phyloP scores from a whole-genome alignment of 257 asterid species.

The Capsicum baccatum region DNA sequence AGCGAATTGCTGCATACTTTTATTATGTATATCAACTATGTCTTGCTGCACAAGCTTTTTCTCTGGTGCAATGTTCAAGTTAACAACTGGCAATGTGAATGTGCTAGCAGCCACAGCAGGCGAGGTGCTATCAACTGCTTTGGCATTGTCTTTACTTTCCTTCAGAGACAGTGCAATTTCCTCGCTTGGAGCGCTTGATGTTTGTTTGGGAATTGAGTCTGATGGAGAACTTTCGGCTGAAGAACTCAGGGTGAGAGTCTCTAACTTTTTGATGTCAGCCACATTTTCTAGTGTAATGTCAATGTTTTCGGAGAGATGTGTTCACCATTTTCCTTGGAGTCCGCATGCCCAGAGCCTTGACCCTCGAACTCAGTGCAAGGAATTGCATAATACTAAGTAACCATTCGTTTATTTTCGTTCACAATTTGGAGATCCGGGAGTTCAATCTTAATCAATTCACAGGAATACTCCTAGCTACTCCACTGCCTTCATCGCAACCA shows the following conservation, averaged over 20 bases:
- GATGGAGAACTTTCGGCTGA: slow-evolving; percentile 57
- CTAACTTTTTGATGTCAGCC: slow-evolving; percentile 42
- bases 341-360: slow-evolving; percentile 58
- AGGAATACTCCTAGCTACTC: slow-evolving; percentile 38
- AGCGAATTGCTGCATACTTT: slow-evolving; percentile 96
- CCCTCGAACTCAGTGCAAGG: slow-evolving; percentile 60
- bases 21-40: slow-evolving; percentile 92
- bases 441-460: slow-evolving; percentile 75
- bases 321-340: slow-evolving; percentile 60
- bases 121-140: slow-evolving; percentile 50
- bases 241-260: slow-evolving; percentile 61
- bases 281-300: slow-evolving; percentile 42
- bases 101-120: slow-evolving; percentile 38
- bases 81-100: slow-evolving; percentile 51
- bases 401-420: slow-evolving; percentile 85
- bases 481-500: slow-evolving; percentile 37
- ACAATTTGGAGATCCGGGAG: slow-evolving; percentile 85
- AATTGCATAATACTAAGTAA: slow-evolving; percentile 75
- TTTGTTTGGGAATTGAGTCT: slow-evolving; percentile 29
- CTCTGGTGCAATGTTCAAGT: slow-evolving; percentile 64
- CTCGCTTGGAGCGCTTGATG: slow-evolving; percentile 44
- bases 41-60: slow-evolving; percentile 89
- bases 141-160: slow-evolving; percentile 44
- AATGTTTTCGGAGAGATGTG: slow-evolving; percentile 50
- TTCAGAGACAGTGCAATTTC: slow-evolving; percentile 51